Percentiles rank a stretch among this genome's conserved stretches.
Conservation (phyloP, 768 basidiomycete species). For the Mrakia blollopis region DNA sequence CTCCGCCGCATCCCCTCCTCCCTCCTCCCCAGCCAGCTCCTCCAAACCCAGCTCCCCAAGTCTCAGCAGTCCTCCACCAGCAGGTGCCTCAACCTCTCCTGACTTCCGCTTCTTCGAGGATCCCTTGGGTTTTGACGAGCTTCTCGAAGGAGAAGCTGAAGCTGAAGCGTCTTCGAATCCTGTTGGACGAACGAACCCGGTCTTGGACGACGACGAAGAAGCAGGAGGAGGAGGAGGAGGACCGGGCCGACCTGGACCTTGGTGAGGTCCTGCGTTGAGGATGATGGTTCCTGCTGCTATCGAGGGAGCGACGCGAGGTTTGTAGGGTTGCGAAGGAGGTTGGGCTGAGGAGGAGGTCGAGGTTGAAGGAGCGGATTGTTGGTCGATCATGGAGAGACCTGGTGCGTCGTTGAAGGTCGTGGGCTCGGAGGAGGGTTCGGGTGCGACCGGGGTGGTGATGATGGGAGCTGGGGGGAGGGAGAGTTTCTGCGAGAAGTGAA, state of each 20-base stretch:
- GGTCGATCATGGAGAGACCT: not conserved
- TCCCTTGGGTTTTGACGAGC: not conserved
- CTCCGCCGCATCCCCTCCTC: not conserved
- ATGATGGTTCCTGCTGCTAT: not conserved
- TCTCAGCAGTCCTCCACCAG: not conserved
- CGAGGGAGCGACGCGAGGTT: not conserved
- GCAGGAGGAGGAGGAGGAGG: not conserved
- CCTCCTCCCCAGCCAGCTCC: conserved; percentile 13
- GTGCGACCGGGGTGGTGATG: not conserved
- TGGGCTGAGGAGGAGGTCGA: not conserved
- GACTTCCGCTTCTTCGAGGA: conserved; percentile 1
- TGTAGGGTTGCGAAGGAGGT: too few species aligned
- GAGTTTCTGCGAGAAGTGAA: not conserved
- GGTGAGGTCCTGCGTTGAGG: not conserved
- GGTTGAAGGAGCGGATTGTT: not conserved
- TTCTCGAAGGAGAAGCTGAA: conserved; percentile 27
- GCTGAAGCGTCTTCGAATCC: conserved; percentile 25
- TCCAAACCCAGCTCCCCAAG: not conserved
- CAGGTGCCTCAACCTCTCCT: not conserved
- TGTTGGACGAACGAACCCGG: not conserved
- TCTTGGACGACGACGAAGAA: not conserved
- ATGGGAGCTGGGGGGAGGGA: conserved; percentile 10
- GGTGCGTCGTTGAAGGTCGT: not conserved
- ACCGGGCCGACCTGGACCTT: not conserved
- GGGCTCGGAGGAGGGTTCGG: not conserved